These are phyloP conservation scores for Corymbia citriodora DNA, from an alignment of 441 rosid genomes.

Conservation along the genomic window DNA sequence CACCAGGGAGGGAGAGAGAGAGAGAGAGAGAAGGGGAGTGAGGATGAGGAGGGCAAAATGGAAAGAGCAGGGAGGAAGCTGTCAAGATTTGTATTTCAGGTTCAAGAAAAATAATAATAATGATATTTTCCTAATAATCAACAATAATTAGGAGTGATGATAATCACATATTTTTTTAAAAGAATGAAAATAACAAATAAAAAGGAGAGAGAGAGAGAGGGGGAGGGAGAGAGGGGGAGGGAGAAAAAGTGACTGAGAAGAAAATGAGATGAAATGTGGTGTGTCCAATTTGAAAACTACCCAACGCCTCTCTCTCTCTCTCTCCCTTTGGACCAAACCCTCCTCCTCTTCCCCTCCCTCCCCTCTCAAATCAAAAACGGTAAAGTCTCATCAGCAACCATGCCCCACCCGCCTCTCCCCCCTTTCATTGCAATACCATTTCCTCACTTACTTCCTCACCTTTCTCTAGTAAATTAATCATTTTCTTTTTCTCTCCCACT, in stretches of 20 bases:
- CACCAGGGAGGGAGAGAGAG: not conserved
- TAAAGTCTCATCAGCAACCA: not conserved
- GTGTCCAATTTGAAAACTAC: conserved; percentile 2
- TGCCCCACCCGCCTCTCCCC: not conserved
- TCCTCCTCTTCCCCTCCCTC: not conserved
- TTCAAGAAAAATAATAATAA: not conserved
- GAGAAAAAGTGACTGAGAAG: not conserved
- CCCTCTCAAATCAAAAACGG: not conserved
- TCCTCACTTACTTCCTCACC: not conserved
- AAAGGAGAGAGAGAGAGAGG: not conserved
- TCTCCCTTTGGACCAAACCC: not conserved
- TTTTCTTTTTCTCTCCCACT: not conserved
- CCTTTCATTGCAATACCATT: not conserved
- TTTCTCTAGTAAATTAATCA: not conserved
- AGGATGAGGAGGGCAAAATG: not conserved
- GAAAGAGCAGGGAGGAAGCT: not conserved
- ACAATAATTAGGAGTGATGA: not conserved
- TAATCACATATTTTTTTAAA: not conserved
- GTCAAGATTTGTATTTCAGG: not conserved
- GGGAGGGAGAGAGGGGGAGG: too few relatives aligned
- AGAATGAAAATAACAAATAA: not conserved
- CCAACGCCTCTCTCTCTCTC: not conserved
- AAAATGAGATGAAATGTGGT: not conserved
- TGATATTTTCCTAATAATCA: not conserved
- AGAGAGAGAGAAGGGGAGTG: not conserved